A percentile compares a stretch with the other conserved stretches of the same genome.
phyloP scores from a whole-genome alignment of 2,329 filamentous ascomycete genomes.

The Endoconidiophora laricicola region DNA sequence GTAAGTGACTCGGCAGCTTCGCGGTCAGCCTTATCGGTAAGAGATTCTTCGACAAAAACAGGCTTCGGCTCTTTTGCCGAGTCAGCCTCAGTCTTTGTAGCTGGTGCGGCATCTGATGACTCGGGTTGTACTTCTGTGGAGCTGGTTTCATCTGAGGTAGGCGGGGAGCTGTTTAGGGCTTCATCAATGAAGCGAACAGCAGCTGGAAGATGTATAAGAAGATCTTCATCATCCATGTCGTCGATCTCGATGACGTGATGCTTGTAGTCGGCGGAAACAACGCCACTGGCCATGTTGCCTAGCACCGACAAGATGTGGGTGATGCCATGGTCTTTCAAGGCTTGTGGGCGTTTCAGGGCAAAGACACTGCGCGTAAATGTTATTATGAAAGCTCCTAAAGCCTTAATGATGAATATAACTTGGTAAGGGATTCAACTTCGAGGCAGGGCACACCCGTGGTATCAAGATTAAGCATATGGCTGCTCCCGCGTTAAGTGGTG shows the following conservation, averaged over 20 bases:
- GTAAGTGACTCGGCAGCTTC: conserved; percentile 6
- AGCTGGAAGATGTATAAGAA: conserved; percentile 62
- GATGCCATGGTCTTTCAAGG: conserved; percentile 56
- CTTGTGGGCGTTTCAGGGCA: conserved; percentile 53
- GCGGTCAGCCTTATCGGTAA: conserved; percentile 8
- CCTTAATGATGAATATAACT: too few relatives aligned
- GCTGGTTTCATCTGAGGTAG: neutral
- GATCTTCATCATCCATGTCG: conserved; percentile 77
- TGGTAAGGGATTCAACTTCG: too few relatives aligned
- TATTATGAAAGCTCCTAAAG: too few relatives aligned
- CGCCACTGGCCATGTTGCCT: conserved; percentile 20
- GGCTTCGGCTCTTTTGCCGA: neutral
- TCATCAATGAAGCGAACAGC: conserved; percentile 72
- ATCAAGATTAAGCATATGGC: too few relatives aligned
- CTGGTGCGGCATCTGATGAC: neutral
- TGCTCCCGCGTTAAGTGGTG: neutral
- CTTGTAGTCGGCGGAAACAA: conserved; percentile 32
- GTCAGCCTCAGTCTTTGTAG: neutral
- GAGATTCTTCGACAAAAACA: neutral
- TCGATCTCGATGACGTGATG: conserved; percentile 74
- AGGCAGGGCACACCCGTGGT: neutral
- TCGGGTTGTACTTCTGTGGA: neutral
- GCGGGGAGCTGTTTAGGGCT: conserved; percentile 33
- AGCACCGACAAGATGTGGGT: conserved; percentile 83
- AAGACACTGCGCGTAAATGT: conserved; percentile 44